Evolutionary conservation across 192 early-diverging fungal species (phyloP).

Genomic region (Cetraspora pellucida): DNA sequence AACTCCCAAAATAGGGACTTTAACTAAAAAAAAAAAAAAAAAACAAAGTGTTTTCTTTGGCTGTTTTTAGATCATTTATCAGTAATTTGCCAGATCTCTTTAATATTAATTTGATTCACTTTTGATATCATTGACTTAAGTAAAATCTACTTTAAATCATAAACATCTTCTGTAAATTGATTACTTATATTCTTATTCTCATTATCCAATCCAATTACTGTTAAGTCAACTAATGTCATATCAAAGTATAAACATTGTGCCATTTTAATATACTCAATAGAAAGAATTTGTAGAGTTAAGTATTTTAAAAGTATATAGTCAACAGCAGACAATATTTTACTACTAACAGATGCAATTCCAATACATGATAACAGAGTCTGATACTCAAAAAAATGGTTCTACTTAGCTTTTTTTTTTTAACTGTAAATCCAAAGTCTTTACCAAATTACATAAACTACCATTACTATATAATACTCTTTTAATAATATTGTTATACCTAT

Average conservation of each 20-base stretch:
- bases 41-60: too few species aligned
- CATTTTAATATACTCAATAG: background rate
- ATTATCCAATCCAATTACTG: background rate
- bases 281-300: background rate
- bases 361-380: background rate
- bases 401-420: background rate
- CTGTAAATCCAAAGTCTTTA: background rate
- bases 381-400: constrained; percentile 24
- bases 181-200: too few species aligned
- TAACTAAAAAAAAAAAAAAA: too few species aligned
- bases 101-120: constrained; percentile 1
- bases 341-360: background rate
- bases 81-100: background rate
- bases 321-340: background rate
- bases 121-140: constrained; percentile 6
- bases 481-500: constrained; percentile 10
- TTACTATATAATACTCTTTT: background rate
- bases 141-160: background rate
- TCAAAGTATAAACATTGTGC: constrained; percentile 7
- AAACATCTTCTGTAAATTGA: background rate
- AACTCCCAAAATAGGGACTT: too few species aligned
- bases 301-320: background rate
- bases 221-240: background rate
- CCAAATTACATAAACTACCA: background rate
- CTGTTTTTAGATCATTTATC: background rate